Conservation (phyloP, 495 filamentous ascomycete species). For the Daldinia childiae region DNA sequence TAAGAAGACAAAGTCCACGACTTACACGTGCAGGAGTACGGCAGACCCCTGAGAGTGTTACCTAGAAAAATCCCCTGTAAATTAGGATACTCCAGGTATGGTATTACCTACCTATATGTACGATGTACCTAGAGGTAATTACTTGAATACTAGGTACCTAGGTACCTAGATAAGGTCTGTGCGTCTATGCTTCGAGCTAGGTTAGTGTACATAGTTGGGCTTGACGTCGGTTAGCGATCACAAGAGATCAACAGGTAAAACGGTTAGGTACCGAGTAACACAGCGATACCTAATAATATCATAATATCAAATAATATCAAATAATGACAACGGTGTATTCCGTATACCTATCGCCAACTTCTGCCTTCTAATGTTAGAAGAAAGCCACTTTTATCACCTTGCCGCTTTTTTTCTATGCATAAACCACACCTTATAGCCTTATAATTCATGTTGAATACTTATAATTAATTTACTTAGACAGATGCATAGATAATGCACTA, state of each 20-base stretch:
- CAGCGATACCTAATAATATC: constrained; percentile 5
- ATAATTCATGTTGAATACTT: not conserved
- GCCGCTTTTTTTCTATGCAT: not conserved
- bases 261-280: constrained; percentile 28
- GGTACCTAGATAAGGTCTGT: constrained; percentile 19
- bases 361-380: not conserved
- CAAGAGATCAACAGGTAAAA: constrained; percentile 19
- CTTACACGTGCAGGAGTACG: constrained; percentile 34
- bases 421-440: not conserved
- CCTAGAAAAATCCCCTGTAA: constrained; percentile 17
- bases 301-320: too few species aligned
- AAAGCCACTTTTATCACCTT: not conserved
- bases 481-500: not conserved
- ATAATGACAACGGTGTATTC: not conserved
- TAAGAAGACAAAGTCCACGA: constrained; percentile 31
- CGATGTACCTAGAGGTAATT: too few species aligned
- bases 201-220: not conserved
- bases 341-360: constrained; percentile 2
- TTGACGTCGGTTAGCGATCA: constrained; percentile 39
- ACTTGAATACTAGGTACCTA: too few species aligned
- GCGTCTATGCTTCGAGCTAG: not conserved
- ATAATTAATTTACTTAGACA: not conserved
- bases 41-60: constrained; percentile 22
- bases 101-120: too few species aligned
- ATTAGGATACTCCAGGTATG: constrained; percentile 7